Conservation (phyloP, 202 grass and related monocot species). For the Bolboschoenoplectus hybrid region DNA sequence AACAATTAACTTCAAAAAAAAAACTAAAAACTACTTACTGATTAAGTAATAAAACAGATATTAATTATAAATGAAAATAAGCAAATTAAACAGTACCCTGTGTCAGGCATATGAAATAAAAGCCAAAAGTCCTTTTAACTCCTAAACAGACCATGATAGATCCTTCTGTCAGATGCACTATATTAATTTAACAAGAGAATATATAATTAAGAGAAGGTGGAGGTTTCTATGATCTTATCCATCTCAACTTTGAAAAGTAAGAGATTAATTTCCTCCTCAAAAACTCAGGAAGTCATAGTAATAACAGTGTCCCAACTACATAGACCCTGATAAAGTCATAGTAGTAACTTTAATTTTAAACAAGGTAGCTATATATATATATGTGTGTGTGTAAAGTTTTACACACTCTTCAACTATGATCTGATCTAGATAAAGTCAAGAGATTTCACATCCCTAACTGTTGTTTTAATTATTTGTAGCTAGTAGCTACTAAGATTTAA, state of each 20-base stretch:
- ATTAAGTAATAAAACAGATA: neutral
- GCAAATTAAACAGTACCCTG: neutral
- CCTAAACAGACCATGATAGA: neutral
- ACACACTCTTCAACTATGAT: neutral
- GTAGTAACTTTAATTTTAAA: neutral
- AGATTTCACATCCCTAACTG: neutral
- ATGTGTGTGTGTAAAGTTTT: neutral
- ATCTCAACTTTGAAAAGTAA: slow-evolving; percentile 10
- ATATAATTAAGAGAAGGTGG: neutral
- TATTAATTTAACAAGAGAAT: neutral
- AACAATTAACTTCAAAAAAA: neutral
- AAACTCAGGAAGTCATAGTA: neutral
- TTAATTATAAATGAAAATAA: neutral
- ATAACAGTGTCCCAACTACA: neutral
- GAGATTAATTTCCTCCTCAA: neutral
- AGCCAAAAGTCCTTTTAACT: neutral
- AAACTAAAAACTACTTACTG: no score
- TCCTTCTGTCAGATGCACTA: slow-evolving; percentile 16
- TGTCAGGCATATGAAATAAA: neutral
- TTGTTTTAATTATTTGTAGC: no score
- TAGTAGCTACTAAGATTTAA: neutral
- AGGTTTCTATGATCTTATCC: neutral
- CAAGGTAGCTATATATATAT: neutral
- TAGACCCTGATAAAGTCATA: neutral
- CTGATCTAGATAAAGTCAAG: neutral